phyloP scores from a whole-genome alignment of 345 rosid species.

The Acer saccharum region DNA sequence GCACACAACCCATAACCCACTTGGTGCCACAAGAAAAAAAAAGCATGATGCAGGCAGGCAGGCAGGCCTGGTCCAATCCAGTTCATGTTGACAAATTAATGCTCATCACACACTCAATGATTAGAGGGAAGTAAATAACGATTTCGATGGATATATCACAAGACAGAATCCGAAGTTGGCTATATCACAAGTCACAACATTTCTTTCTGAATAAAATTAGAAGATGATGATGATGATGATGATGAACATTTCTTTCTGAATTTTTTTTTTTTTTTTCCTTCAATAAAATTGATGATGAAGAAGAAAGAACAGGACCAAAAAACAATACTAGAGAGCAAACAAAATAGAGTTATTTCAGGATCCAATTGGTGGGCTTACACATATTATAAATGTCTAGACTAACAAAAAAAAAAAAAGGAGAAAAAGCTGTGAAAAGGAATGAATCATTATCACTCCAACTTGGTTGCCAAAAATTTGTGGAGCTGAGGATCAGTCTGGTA shows the following conservation, averaged over 20 bases:
- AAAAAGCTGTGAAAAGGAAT: no score
- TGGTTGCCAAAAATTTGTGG: constrained; percentile 18
- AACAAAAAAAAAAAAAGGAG: not conserved
- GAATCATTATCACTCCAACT: constrained; percentile 23
- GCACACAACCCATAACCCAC: not conserved
- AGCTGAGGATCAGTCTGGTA: constrained; percentile 61
- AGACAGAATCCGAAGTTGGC: no score
- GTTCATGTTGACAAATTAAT: not conserved
- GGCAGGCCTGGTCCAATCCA: not conserved
- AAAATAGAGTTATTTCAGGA: not conserved
- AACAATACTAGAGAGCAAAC: not conserved
- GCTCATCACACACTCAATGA: not conserved
- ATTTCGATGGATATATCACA: no score
- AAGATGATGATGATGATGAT: not conserved
- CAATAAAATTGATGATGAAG: not conserved
- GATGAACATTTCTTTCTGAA: not conserved
- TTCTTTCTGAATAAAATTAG: not conserved
- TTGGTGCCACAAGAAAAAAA: no score
- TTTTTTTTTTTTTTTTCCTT: not conserved
- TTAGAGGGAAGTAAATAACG: no score
- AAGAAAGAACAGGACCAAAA: not conserved
- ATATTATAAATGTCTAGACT: not conserved
- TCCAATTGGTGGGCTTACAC: not conserved
- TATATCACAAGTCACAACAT: no score
- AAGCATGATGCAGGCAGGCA: not conserved